Conservation (phyloP, 2,329 filamentous ascomycete species). For the Colletotrichum scovillei region DNA sequence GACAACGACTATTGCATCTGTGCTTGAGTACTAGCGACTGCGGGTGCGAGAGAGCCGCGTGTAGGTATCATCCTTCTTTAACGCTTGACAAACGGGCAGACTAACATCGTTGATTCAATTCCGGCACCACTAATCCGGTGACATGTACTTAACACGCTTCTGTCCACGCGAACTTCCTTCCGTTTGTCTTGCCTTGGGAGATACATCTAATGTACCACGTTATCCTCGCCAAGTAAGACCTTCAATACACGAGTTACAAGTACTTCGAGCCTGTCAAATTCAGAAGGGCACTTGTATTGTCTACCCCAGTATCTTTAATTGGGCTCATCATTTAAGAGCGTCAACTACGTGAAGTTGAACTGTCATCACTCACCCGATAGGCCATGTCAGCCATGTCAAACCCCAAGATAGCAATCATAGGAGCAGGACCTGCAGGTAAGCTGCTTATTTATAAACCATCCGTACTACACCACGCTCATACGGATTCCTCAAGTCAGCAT, state of each 20-base stretch:
- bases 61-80: not conserved
- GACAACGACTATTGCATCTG: not conserved
- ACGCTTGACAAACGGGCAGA: too few species aligned
- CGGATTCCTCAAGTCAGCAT: not conserved
- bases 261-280: not conserved
- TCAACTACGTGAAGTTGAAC: too few species aligned
- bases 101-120: not conserved
- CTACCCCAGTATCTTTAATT: too few species aligned
- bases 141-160: not conserved
- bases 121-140: not conserved
- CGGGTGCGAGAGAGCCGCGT: not conserved
- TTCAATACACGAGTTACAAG: not conserved
- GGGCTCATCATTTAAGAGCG: too few species aligned
- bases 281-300: not conserved
- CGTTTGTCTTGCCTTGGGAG: not conserved
- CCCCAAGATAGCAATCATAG: conserved; percentile 57
- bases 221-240: not conserved
- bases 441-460: not conserved
- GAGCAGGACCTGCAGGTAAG: conserved; percentile 56
- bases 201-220: not conserved
- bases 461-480: not conserved
- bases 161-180: not conserved
- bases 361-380: not conserved
- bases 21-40: not conserved
- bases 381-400: not conserved